Conservation (phyloP, 805 yeast genomes). For the Torulaspora quercuum region DNA sequence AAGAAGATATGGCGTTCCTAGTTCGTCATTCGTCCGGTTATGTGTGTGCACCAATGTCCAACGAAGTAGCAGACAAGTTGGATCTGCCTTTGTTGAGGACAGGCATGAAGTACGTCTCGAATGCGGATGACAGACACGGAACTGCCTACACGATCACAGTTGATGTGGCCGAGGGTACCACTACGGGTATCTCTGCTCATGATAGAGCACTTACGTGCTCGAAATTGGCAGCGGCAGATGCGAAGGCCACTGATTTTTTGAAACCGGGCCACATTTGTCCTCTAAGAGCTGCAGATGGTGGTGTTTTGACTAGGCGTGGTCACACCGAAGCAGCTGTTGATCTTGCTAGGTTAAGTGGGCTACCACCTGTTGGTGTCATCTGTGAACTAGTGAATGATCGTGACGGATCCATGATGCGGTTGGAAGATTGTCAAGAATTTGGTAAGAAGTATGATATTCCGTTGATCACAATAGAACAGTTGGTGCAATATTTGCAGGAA, state of each 20-base stretch:
- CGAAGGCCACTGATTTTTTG: constrained; percentile 63
- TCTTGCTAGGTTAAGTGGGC: constrained; percentile 68
- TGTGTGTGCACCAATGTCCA: constrained; percentile 85
- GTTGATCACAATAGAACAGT: constrained; percentile 71
- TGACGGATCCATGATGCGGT: constrained; percentile 94
- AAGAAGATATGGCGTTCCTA: constrained; percentile 88
- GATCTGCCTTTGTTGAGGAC: constrained; percentile 71
- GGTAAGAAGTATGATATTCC: constrained; percentile 59
- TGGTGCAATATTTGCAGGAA: constrained; percentile 11
- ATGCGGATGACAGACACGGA: constrained; percentile 77
- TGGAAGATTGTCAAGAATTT: constrained; percentile 78
- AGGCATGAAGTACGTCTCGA: constrained; percentile 29
- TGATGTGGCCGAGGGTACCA: constrained; percentile 82
- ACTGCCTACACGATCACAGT: constrained; percentile 95
- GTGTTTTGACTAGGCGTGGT: constrained; percentile 78
- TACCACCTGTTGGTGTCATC: constrained; percentile 84
- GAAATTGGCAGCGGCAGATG: constrained; percentile 53
- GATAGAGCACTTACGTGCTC: constrained; percentile 85
- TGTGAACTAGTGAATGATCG: constrained; percentile 91
- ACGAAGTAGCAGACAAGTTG: constrained; percentile 71
- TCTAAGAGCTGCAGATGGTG: constrained; percentile 82
- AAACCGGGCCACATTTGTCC: constrained; percentile 96
- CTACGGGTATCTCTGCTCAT: constrained; percentile 94
- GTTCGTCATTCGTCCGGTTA: constrained; percentile 87
- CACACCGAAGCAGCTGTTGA: constrained; percentile 98